These are phyloP conservation scores for Pichia ethanolica DNA, from an alignment of 805 yeast genomes.

Conservation along the genomic window DNA sequence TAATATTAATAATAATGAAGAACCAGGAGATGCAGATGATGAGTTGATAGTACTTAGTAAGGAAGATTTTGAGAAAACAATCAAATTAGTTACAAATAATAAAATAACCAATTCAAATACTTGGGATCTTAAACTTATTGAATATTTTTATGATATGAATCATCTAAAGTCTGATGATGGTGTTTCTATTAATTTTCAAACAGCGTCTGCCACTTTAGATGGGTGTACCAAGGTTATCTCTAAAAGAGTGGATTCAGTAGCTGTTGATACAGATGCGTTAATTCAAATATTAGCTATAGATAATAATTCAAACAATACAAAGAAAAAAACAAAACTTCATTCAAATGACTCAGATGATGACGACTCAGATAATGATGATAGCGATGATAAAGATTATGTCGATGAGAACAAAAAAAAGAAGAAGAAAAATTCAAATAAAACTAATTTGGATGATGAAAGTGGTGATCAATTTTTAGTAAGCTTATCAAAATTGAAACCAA, in stretches of 20 bases:
- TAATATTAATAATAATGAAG: not conserved
- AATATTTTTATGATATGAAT: constrained; percentile 45
- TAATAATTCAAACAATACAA: constrained; percentile 17
- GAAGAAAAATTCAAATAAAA: constrained; percentile 26
- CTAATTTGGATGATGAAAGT: constrained; percentile 11
- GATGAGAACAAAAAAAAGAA: constrained; percentile 14
- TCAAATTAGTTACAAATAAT: constrained; percentile 25
- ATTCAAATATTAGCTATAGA: constrained; percentile 54
- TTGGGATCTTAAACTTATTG: constrained; percentile 45
- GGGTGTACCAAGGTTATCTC: constrained; percentile 46
- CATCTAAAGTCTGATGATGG: constrained; percentile 36
- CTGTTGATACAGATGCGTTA: constrained; percentile 28
- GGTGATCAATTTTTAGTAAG: not conserved
- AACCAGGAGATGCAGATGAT: not conserved
- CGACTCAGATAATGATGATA: constrained; percentile 21
- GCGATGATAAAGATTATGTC: constrained; percentile 11
- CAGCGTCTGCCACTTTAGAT: constrained; percentile 41
- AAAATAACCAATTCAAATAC: constrained; percentile 42
- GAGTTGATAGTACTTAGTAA: not conserved
- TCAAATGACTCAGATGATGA: constrained; percentile 4
- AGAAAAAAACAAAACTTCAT: not conserved
- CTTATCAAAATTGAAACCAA: not conserved
- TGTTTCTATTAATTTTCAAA: constrained; percentile 38
- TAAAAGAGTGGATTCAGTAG: constrained; percentile 39
- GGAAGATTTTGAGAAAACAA: constrained; percentile 20